A percentile compares a stretch with the other conserved stretches of the same genome.
phyloP scores from a whole-genome alignment of 176 grass and related monocot species.

The Oryza officinalis region DNA sequence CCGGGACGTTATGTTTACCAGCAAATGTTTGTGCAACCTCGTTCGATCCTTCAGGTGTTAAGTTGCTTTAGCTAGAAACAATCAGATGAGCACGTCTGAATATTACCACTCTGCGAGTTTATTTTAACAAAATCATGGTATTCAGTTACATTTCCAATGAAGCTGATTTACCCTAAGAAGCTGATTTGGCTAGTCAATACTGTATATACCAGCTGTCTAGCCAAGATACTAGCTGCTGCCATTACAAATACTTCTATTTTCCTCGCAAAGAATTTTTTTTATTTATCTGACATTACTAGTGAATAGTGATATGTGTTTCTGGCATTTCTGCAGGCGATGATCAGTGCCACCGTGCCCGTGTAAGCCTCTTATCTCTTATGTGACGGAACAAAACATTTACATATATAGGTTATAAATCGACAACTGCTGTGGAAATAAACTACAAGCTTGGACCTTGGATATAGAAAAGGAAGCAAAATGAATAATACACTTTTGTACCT shows the following conservation, averaged over 20 bases:
- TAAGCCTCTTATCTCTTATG: background rate
- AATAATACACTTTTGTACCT: background rate
- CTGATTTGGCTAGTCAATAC: background rate
- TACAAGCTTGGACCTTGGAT: conserved; percentile 22
- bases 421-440: background rate
- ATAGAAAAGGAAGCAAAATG: background rate
- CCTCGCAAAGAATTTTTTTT: background rate
- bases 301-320: background rate
- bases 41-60: background rate
- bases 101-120: no score
- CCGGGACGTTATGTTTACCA: background rate
- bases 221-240: background rate
- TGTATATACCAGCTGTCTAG: background rate
- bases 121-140: background rate
- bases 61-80: background rate
- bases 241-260: background rate
- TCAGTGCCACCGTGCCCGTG: background rate
- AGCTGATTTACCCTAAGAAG: background rate
- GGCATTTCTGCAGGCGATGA: background rate
- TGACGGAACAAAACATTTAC: background rate
- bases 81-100: background rate
- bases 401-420: background rate
- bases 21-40: background rate
- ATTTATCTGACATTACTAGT: background rate
- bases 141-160: background rate